Base-by-base conservation (phyloP, 2,329 filamentous ascomycete species). In the Colletotrichum paranaense region DNA sequence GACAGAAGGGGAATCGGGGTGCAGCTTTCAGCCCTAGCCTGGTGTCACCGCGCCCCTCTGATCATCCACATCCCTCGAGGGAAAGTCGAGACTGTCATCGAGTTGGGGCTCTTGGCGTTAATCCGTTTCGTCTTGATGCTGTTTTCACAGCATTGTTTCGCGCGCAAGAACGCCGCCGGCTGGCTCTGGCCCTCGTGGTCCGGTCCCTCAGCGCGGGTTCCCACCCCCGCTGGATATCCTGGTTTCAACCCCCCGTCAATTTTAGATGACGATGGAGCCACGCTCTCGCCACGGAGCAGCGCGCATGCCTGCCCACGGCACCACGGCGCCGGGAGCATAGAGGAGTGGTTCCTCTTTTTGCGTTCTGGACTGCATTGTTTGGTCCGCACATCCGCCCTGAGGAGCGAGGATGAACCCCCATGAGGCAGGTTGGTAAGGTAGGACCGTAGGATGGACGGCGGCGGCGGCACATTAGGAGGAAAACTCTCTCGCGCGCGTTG, bases 231-330 rank as follows among this genome's bases (percentile, higher is more conserved):
- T 46, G 11, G 60, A 72, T 49, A 49, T 57, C 38, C 57, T 63
- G 24, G 66, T 72, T 72, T 64, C 67, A 49, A 60, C 26, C 67
- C 67, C 70, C 67, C 22, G 67, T 70, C 60, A 55, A 38, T 32
- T 60, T 70, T 62, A 70, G 67, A 70, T 70, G 70, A 70, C 35
- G 67, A 73, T 66, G 70, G 67, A 62, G 70, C 60, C 70, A 69
- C 55, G 59, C 46, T 73, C 70, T 64, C 66, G 66, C 59, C 70
- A 73, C 65, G 58, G 19, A 35, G 52, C 65, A 72, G 65, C 53
- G 57, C 11, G 58, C 65, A 63, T 68, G 65, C 65, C 64, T 62
- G 58, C 35, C 53, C 32, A 62, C 69, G 53, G 66, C 66, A 60
- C 46, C 60, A 19, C 55, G 55, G 67, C 42, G 55, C 60, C 55